A percentile compares a stretch with the other conserved stretches of the same genome.
Evolutionary conservation across 2,329 filamentous ascomycete species (phyloP).

Genomic region (Alternaria sp.): DNA sequence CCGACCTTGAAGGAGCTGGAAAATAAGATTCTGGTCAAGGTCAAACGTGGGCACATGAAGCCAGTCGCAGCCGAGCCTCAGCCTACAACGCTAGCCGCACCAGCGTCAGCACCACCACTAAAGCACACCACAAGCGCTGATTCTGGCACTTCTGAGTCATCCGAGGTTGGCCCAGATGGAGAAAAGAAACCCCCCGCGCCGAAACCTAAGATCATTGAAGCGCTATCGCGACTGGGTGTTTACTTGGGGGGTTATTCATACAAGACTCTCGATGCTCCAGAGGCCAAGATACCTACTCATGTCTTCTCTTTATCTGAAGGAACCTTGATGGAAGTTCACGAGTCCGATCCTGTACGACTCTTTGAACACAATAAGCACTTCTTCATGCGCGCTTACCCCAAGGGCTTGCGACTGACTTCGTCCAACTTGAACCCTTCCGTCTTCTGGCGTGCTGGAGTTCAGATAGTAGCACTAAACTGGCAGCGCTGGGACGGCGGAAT

Average conservation of each 20-base stretch:
- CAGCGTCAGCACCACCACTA: constrained; percentile 34
- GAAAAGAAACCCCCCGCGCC: constrained; percentile 62
- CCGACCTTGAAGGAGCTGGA: constrained; percentile 72
- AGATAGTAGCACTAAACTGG: constrained; percentile 94
- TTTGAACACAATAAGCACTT: constrained; percentile 84
- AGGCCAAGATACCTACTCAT: constrained; percentile 65
- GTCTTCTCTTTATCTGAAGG: constrained; percentile 72
- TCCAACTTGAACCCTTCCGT: constrained; percentile 86
- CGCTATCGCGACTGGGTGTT: constrained; percentile 77
- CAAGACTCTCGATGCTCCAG: constrained; percentile 71
- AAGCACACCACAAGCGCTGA: constrained; percentile 33
- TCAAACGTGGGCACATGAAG: constrained; percentile 56
- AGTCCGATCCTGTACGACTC: constrained; percentile 64
- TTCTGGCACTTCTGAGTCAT: constrained; percentile 34
- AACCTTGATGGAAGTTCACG: constrained; percentile 72
- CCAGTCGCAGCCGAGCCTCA: constrained; percentile 33
- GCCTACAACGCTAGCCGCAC: constrained; percentile 43
- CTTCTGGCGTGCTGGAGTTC: constrained; percentile 89
- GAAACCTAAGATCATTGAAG: constrained; percentile 70
- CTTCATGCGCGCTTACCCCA: constrained; percentile 89
- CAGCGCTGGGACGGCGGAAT: constrained; percentile 89
- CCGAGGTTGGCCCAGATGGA: constrained; percentile 50
- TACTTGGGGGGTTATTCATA: constrained; percentile 91
- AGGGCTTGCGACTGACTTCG: constrained; percentile 80
- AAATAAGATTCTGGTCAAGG: constrained; percentile 74